Percentiles rank a stretch among this genome's conserved stretches.
Evolutionary conservation across 2,329 filamentous ascomycete species (phyloP).

Genomic region (Moelleriella libera): DNA sequence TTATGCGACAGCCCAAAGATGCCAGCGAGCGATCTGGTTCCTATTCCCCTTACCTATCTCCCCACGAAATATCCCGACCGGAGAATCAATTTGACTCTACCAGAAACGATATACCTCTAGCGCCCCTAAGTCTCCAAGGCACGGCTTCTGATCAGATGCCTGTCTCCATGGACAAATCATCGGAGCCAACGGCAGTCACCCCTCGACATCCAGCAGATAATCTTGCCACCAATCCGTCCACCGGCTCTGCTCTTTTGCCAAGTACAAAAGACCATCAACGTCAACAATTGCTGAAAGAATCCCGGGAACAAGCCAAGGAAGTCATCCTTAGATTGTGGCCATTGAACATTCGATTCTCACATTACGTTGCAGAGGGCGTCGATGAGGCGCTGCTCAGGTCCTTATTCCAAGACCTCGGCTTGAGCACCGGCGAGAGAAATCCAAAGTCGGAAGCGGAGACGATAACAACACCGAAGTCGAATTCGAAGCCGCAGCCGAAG

Average conservation of each 20-base stretch:
- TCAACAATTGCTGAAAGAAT: constrained; percentile 16
- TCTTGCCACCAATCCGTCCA: not conserved
- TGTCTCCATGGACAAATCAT: too few species aligned
- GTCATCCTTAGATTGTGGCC: constrained; percentile 52
- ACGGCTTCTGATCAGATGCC: too few species aligned
- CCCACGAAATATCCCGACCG: constrained; percentile 23
- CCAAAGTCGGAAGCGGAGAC: not conserved
- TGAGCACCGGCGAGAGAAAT: constrained; percentile 25
- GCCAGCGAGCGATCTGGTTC: constrained; percentile 31
- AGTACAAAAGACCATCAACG: not conserved
- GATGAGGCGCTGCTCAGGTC: constrained; percentile 45
- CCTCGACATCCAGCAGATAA: too few species aligned
- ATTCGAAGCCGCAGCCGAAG: not conserved
- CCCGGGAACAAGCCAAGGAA: constrained; percentile 46
- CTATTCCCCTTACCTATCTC: constrained; percentile 37
- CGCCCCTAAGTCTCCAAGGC: too few species aligned
- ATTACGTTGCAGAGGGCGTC: constrained; percentile 61
- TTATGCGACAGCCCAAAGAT: not conserved
- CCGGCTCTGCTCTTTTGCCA: not conserved
- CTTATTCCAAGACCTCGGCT: constrained; percentile 55
- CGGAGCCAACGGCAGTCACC: too few species aligned
- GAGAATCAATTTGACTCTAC: not conserved
- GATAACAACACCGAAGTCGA: not conserved
- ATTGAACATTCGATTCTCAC: constrained; percentile 57
- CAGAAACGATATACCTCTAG: not conserved